These are phyloP conservation scores for Tylopilus plumbeoviolaceoides DNA, from an alignment of 768 basidiomycete species.

Conservation along the genomic window DNA sequence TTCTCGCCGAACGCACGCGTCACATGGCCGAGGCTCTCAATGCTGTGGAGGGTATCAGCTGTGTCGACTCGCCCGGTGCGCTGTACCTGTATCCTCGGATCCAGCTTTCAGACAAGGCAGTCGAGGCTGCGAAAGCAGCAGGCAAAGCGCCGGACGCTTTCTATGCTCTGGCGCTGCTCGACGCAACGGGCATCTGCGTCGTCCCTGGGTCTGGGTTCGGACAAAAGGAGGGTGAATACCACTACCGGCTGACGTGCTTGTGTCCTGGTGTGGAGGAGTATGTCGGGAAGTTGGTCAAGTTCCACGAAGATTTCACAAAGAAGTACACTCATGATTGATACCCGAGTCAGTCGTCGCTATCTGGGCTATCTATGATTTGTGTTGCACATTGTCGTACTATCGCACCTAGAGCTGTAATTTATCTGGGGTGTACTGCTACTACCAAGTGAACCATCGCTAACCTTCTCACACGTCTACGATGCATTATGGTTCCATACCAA, in stretches of 20 bases:
- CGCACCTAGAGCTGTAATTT: conserved; percentile 1
- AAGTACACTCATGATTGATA: conserved; percentile 37
- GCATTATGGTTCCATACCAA: conserved; percentile 58
- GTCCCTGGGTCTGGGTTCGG: conserved; percentile 95
- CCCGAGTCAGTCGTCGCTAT: neutral
- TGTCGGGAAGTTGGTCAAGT: conserved; percentile 74
- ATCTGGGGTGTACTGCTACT: conserved; percentile 26
- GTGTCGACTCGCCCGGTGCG: conserved; percentile 86
- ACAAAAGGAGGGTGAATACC: conserved; percentile 85
- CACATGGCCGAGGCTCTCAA: conserved; percentile 81
- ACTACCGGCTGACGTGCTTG: conserved; percentile 90
- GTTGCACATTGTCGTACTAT: neutral
- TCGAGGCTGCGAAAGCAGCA: conserved; percentile 62
- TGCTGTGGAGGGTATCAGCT: conserved; percentile 79
- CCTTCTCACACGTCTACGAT: conserved; percentile 53
- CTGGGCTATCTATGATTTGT: neutral
- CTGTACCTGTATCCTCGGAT: conserved; percentile 92
- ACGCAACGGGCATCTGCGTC: conserved; percentile 88
- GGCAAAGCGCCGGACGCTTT: conserved; percentile 87
- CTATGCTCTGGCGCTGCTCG: conserved; percentile 80
- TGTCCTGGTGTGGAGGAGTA: conserved; percentile 95
- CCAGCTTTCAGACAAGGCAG: conserved; percentile 64
- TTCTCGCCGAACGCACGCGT: conserved; percentile 63
- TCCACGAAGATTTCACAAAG: conserved; percentile 59
- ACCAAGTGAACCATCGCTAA: conserved; percentile 34